phyloP scores from a whole-genome alignment of 2,329 filamentous ascomycete genomes.

The Pseudogymnoascus sp. region DNA sequence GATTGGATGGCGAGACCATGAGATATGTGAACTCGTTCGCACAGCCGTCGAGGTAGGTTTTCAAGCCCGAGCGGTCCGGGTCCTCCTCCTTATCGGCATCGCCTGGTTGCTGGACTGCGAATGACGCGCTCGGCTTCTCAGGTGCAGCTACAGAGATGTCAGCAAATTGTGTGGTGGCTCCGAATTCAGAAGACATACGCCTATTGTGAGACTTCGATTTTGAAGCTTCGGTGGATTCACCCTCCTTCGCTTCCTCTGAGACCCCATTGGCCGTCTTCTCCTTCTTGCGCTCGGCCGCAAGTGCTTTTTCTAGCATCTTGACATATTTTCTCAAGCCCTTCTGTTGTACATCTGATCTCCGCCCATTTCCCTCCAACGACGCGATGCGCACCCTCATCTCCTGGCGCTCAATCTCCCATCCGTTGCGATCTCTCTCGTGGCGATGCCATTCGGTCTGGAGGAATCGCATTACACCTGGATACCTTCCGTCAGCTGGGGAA shows the following conservation, averaged over 20 bases:
- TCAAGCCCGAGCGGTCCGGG: constrained; percentile 46
- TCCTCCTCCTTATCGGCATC: constrained; percentile 29
- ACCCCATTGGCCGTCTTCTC: constrained; percentile 47
- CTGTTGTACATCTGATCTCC: constrained; percentile 80
- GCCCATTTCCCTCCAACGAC: constrained; percentile 79
- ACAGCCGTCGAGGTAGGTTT: constrained; percentile 57
- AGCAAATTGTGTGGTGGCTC: not conserved
- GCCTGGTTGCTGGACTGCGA: constrained; percentile 40
- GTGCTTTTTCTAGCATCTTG: constrained; percentile 76
- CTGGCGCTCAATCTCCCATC: constrained; percentile 97
- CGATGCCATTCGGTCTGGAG: constrained; percentile 98
- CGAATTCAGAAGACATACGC: not conserved
- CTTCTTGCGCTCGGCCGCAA: constrained; percentile 78
- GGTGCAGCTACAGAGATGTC: constrained; percentile 5
- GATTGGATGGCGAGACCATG: constrained; percentile 61
- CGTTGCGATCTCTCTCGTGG: constrained; percentile 93
- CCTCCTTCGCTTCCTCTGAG: constrained; percentile 28
- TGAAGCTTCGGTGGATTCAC: not conserved
- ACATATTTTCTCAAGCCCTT: constrained; percentile 88
- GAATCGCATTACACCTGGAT: constrained; percentile 98
- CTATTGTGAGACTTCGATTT: not conserved
- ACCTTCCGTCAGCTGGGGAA: constrained; percentile 45
- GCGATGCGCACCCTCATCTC: constrained; percentile 99
- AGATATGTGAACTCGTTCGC: constrained; percentile 61
- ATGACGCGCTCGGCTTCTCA: constrained; percentile 27